Evolutionary conservation across 192 early-diverging fungal species (phyloP), one percentile per base, ranked within the genome.

Genomic region (Anaeromyces robustus): DNA sequence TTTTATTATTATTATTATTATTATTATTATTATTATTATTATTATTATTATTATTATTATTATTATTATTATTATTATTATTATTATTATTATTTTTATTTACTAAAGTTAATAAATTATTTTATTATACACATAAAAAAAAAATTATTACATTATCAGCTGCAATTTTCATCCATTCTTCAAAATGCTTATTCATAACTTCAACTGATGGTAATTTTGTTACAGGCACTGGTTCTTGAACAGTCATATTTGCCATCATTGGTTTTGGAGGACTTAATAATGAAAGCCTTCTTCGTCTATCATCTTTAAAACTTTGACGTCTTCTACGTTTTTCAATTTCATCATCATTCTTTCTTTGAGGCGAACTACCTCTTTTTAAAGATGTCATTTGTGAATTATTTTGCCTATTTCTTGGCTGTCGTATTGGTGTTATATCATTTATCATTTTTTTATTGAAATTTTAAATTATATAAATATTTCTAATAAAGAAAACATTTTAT

Each of bases 101-200:
- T n/a, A n/a, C n/a, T n/a, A n/a, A n/a, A n/a, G n/a, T n/a, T n/a
- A n/a, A n/a, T n/a, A n/a, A n/a, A n/a, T n/a, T n/a, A n/a, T n/a
- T n/a, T n/a, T n/a, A n/a, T n/a, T 29, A 32, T 19, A 77, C 29
- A 29, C 0, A 4, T 34, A 81, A 78, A 85, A 6, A 7, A 14
- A 79, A 29, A 29, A 30, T 7, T 18, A 78, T 79, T 87, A 95
- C 94, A 80, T 96, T 97, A 84, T 98, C 96, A 0, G 96, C 96
- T 16, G 94, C 95, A 86, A 98, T 94, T 86, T 97, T 97, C 89
- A 98, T 93, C 95, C 95, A 97, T 86, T 98, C 95, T 80, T 98
- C 96, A 84, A 93, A 93, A 37, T 88, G 87, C 77, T 88, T 83
- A 77, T 89, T 89, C 80, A 90, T 87, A 78, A 90, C 90, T 79